Evolutionary conservation across 176 grass and related monocot genomes (phyloP).

Genomic region (Rhynchospora tenuis): DNA sequence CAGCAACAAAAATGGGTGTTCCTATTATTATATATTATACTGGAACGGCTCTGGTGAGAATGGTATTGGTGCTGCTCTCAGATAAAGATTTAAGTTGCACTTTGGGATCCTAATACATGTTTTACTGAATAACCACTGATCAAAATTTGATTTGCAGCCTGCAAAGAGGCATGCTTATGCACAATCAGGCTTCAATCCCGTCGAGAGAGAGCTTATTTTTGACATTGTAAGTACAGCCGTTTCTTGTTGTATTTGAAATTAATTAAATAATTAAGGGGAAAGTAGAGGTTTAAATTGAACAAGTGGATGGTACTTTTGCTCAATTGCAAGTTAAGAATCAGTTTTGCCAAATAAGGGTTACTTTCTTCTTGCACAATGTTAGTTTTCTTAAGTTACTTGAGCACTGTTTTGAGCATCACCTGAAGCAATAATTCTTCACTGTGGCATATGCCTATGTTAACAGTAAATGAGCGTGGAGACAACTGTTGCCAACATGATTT

Average conservation of each 20-base stretch:
- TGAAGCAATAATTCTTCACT: background rate
- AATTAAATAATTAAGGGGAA: background rate
- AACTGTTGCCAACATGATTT: background rate
- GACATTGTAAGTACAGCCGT: slow-evolving; percentile 62
- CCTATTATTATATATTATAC: background rate
- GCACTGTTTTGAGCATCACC: background rate
- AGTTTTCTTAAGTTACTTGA: background rate
- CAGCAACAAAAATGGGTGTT: background rate
- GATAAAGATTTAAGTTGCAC: background rate
- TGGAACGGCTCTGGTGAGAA: background rate
- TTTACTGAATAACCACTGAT: background rate
- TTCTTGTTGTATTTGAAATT: background rate
- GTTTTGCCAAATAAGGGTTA: background rate
- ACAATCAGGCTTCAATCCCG: slow-evolving; percentile 67
- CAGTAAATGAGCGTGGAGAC: background rate
- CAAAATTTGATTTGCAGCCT: slow-evolving; percentile 41
- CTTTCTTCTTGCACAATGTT: background rate
- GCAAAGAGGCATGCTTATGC: slow-evolving; percentile 83
- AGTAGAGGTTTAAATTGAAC: background rate
- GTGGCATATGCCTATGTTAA: background rate
- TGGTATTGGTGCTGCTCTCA: background rate
- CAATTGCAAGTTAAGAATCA: background rate
- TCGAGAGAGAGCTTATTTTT: slow-evolving; percentile 92
- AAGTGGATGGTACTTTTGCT: background rate
- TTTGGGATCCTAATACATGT: background rate